Percentiles rank a stretch among this genome's conserved stretches.
These are phyloP conservation scores for Reutealis trisperma DNA, from an alignment of 345 rosid genomes.

Conservation along the genomic window DNA sequence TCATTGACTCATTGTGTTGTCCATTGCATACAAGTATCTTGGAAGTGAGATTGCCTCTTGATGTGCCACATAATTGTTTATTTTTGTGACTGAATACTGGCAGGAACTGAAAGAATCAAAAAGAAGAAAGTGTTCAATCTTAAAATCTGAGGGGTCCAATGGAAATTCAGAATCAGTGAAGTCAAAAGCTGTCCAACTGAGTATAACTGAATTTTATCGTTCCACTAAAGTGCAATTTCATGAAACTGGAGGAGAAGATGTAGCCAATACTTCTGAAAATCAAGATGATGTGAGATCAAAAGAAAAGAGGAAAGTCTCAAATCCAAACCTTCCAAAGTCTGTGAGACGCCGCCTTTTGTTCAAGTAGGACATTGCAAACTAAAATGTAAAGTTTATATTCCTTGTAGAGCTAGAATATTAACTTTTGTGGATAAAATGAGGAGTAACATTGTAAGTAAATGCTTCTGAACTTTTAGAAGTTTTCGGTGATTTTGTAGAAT, in stretches of 20 bases:
- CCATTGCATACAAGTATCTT: conserved; percentile 8
- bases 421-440: not conserved
- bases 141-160: conserved; percentile 31
- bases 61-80: conserved; percentile 14
- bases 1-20: not conserved
- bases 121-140: conserved; percentile 42
- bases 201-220: conserved; percentile 73
- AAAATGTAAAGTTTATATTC: too few species aligned
- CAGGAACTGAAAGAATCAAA: conserved; percentile 55
- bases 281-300: conserved; percentile 32
- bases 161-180: conserved; percentile 39
- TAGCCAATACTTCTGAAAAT: conserved; percentile 15
- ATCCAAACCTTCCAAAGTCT: conserved; percentile 59
- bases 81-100: conserved; percentile 20
- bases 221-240: conserved; percentile 48
- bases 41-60: conserved; percentile 8
- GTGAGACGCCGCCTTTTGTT: conserved; percentile 49
- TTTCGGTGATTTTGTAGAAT: too few species aligned
- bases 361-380: conserved; percentile 6
- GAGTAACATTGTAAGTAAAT: not conserved
- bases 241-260: conserved; percentile 37
- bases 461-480: not conserved
- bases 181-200: conserved; percentile 57
- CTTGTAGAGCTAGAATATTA: not conserved
- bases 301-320: conserved; percentile 50